Evolutionary conservation across 108 stramenopile genomes (phyloP).

Genomic region (Licmophora abbreviata): DNA sequence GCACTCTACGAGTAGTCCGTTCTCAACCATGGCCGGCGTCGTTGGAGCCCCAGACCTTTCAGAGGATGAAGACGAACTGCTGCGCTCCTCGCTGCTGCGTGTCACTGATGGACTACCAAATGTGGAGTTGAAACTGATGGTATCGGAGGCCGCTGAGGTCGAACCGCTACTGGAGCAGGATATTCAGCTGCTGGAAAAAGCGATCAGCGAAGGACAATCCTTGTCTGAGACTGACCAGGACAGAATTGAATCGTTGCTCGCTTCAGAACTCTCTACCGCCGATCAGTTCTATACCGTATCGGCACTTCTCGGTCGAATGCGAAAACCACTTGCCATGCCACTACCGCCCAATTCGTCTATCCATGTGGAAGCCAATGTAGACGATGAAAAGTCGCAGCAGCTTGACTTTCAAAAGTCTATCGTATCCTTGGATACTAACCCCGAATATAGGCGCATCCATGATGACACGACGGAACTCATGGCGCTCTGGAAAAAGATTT

Average conservation of each 20-base stretch:
- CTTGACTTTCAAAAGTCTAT: conserved; percentile 4
- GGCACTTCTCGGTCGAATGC: conserved; percentile 62
- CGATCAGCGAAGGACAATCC: conserved; percentile 15
- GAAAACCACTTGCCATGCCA: conserved; percentile 67
- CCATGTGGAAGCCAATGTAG: conserved; percentile 1
- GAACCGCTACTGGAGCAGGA: conserved; percentile 60
- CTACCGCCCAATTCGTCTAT: conserved; percentile 39
- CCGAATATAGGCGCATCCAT: conserved; percentile 3
- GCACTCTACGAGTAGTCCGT: too few relatives aligned
- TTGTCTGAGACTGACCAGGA: conserved; percentile 15
- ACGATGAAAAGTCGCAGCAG: conserved; percentile 12
- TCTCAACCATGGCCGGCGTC: too few relatives aligned
- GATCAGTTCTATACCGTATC: conserved; percentile 70
- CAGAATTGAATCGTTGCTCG: conserved; percentile 39
- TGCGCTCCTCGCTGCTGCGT: conserved; percentile 38
- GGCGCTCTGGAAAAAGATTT: conserved; percentile 65
- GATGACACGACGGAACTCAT: conserved; percentile 28
- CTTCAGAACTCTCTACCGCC: conserved; percentile 54
- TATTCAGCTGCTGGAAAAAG: conserved; percentile 40
- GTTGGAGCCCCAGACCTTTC: too few relatives aligned
- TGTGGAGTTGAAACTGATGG: conserved; percentile 50
- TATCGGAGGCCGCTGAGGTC: conserved; percentile 52
- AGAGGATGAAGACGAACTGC: conserved; percentile 17
- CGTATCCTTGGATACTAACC: conserved; percentile 4
- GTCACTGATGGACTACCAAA: conserved; percentile 58